Percentiles rank a stretch among this genome's conserved stretches.
phyloP scores from a whole-genome alignment of 2,329 filamentous ascomycete genomes.

The Exophiala spinifera region DNA sequence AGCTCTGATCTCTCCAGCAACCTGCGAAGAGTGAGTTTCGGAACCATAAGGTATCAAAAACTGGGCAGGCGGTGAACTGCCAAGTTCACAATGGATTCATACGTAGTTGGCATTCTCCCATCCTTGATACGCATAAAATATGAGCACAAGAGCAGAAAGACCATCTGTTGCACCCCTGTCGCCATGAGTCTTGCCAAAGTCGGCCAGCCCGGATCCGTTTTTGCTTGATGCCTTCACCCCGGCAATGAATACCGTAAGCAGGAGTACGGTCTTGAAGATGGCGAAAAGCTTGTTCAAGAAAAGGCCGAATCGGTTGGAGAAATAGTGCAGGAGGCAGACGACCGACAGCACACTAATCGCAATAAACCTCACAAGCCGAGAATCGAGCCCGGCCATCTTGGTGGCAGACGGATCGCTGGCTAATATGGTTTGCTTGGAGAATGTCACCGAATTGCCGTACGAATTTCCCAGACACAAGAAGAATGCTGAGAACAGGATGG shows the following conservation, averaged over 20 bases:
- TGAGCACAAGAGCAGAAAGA: background rate
- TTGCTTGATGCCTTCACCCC: background rate
- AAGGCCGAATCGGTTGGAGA: background rate
- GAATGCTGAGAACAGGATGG: background rate
- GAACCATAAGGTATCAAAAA: background rate
- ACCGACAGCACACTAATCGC: background rate
- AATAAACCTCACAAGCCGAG: background rate
- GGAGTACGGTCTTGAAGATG: background rate
- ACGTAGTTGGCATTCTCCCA: background rate
- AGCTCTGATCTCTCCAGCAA: background rate
- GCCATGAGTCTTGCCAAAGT: background rate
- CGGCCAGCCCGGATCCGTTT: background rate
- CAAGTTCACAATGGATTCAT: background rate
- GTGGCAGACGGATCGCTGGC: background rate
- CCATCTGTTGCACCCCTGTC: background rate
- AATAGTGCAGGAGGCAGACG: background rate
- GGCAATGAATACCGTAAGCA: background rate
- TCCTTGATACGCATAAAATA: background rate
- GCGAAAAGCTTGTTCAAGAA: background rate
- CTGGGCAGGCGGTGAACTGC: too few species aligned
- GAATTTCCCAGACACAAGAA: background rate
- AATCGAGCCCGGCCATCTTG: background rate
- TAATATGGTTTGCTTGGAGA: background rate
- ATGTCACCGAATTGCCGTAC: background rate
- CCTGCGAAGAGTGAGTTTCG: background rate